Base-by-base conservation (phyloP, 2,329 filamentous ascomycete genomes). In the Akanthomyces uredinophilus region DNA sequence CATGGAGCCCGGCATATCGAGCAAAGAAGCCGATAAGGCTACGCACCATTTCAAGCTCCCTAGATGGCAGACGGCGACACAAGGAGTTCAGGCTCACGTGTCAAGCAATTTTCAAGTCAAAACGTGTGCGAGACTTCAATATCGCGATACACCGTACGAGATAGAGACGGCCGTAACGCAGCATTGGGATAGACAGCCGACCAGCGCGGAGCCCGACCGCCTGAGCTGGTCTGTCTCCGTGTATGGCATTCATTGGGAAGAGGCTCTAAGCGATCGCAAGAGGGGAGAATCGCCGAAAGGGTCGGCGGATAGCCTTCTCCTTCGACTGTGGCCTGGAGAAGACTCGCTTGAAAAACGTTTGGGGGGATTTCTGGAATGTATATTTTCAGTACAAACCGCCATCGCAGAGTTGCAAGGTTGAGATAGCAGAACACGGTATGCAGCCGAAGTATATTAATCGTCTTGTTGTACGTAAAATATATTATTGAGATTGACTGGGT, bases 181-280 rank as follows among this genome's bases (percentile, higher is more conserved):
- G 56, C 58, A 62, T 4, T 74, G 73, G 70, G 63, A 66, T 29
- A 69, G 66, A 39, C 16, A 66, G 51, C 51, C 64, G 18, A 61
- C 66, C 8, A 18, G 57, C n/a, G 24, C 20, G 6, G 5, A 62
- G 5, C 66, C 72, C 11, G 64, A 70, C 11, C 41, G 47, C 22
- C 61, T 66, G 10, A 71, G 66, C 47, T 75, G 71, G 70, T 68
- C 69, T 1, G 61, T 76, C 22, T 70, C 74, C 39, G 55, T 76
- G 18, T 72, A 71, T 63, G 73, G 70, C 16, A 63, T 65, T 50
- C 70, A 75, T 51, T 77, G 75, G 75, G 74, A 75, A n/a, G 74
- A 73, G 53, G 70, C 67, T 43, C 66, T 75, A 39, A 75, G 75
- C 52, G 64, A 70, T 49, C 59, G 64, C 24, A 69, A 61, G 16